Evolutionary conservation across 1,139 yeast genomes (phyloP).

Genomic region (Magnusiomyces tetraspermus): DNA sequence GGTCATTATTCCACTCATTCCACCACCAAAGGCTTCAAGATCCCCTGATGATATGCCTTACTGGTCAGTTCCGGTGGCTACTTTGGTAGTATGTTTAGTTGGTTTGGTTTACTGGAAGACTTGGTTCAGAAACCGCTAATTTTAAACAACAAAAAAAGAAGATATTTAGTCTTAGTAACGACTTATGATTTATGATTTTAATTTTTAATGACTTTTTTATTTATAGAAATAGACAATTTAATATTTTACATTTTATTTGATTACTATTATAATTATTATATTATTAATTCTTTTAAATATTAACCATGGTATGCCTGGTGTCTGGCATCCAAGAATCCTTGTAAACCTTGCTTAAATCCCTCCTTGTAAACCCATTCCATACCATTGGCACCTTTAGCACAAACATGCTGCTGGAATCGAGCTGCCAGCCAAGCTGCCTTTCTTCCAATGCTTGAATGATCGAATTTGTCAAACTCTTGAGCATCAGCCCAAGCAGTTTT

Average conservation of each 20-base stretch:
- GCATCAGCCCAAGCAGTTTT: conserved; percentile 67
- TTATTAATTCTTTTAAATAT: no score
- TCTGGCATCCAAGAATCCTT: conserved; percentile 19
- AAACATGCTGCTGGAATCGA: conserved; percentile 49
- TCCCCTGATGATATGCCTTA: conserved; percentile 33
- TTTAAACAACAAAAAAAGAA: no score
- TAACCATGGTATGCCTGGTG: no score
- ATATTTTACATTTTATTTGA: no score
- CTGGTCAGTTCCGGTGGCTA: conserved; percentile 50
- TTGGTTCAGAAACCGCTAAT: conserved; percentile 18
- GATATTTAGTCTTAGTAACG: no score
- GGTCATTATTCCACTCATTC: conserved; percentile 49
- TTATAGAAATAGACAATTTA: no score
- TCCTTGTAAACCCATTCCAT: conserved; percentile 81
- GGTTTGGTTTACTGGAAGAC: conserved; percentile 40
- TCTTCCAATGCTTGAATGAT: conserved; percentile 69
- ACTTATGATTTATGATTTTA: no score
- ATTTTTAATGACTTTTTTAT: no score
- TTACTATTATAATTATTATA: background rate
- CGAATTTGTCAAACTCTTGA: conserved; percentile 52
- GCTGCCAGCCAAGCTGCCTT: conserved; percentile 53
- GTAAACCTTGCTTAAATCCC: conserved; percentile 60
- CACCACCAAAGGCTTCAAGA: conserved; percentile 34
- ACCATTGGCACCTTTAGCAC: conserved; percentile 44
- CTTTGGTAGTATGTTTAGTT: conserved; percentile 39